Evolutionary conservation across 176 grass and related monocot species (phyloP), one percentile per base, ranked within the genome.

Genomic region (Oryza coarctata): DNA sequence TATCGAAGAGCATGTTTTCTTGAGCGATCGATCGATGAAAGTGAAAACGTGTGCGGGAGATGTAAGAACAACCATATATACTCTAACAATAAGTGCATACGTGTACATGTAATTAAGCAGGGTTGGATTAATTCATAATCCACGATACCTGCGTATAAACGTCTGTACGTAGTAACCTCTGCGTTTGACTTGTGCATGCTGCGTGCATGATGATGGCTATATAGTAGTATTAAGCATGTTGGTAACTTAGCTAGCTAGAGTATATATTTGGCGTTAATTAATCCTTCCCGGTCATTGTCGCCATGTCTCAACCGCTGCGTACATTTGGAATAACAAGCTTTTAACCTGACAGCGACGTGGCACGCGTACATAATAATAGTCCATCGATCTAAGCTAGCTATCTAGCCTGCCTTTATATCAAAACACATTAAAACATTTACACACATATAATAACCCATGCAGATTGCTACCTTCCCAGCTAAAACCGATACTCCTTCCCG

Each of bases 291-390:
- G 20, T 85, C 77, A 63, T 58, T 86, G 41, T 89, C 88, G 15
- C 28, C 10, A 63, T 77, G 88, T 86, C 77, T 77, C 88, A 73
- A 10, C 40, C 65, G 9, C 0, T n/a, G 12, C 55, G 66, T 68
- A 60, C 85, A 77, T 47, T 31, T 63, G 70, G 70, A 84, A 89
- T 60, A 73, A 30, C 32, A 70, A 78, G 88, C 88, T 86, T 86
- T 89, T 45, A 55, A 68, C 45, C 29, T 78, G 88, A 89, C 57
- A 86, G 67, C 2, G 88, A 89, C 74, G 83, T 65, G 78, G 29
- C 87, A 75, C 61, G 78, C 78, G 7, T 35, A 72, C 73, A 41
- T 11, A 76, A 82, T 81, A 2, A 85, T 81, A 60, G 5, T 60
- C 55, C 55, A 25, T 60, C 55, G 2, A 60, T 60, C 22, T 6